Conservation (phyloP, 2,329 filamentous ascomycete species). For the Neurospora sp. region DNA sequence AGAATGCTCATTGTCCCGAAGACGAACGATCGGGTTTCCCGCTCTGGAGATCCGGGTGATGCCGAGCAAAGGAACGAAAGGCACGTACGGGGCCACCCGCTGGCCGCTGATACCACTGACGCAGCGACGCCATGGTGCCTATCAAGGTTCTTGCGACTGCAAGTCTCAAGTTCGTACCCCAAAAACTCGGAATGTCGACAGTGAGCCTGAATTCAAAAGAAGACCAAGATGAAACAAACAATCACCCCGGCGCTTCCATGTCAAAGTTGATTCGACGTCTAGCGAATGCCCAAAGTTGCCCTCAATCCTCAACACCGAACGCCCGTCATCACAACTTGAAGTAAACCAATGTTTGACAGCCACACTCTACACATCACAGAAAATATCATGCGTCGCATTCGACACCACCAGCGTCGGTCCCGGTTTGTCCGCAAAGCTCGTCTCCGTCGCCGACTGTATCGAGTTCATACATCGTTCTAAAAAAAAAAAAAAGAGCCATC, state of each 20-base stretch:
- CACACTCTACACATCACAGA: conserved; percentile 30
- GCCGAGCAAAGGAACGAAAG: neutral
- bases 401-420: conserved; percentile 25
- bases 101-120: neutral
- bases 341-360: neutral
- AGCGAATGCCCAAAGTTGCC: neutral
- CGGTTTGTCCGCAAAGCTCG: conserved; percentile 18
- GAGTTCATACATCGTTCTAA: conserved; percentile 31
- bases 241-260: neutral
- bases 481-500: neutral
- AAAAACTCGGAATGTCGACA: neutral
- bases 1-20: neutral
- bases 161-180: neutral
- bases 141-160: neutral
- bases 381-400: conserved; percentile 35
- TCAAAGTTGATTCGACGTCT: neutral
- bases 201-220: neutral
- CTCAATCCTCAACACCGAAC: neutral
- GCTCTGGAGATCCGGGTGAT: no score
- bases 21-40: no score
- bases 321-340: neutral
- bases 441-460: conserved; percentile 22
- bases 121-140: neutral
- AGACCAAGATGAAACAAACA: neutral
- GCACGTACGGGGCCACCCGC: neutral